Base-by-base conservation (phyloP, 176 grass and related monocot species). In the Eragrostis nindensis region DNA sequence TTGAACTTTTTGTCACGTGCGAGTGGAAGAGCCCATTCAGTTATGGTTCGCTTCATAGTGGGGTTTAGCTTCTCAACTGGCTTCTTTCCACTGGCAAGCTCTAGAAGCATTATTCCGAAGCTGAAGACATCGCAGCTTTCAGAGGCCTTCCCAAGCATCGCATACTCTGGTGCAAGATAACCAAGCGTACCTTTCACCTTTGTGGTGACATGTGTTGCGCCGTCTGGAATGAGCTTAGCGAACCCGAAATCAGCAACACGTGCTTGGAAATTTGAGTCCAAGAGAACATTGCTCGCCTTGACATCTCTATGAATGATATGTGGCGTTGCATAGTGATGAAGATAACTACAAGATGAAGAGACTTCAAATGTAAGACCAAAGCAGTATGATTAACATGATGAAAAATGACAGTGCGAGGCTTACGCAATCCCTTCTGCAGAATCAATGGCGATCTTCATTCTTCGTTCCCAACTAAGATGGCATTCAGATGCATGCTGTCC, bases 101-200 rank as follows among this genome's bases (percentile, higher is more conserved):
- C 94, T 57, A 97, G 70, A 43, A 97, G 80, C 64, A 97, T 73
- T 24, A 97, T 78, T 43, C 94, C 94, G 0, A 94, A 94, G 75
- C 94, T 97, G 64, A 88, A 97, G 47, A 97, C 85, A 0, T 97
- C 94, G 0, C 94, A 97, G 68, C 92, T 92, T 87, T 94, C 94
- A 42, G 82, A 86, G 73, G 87, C 94, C 80, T 97, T 90, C 9
- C 94, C 94, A 6, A 97, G 73, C 94, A 97, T 97, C 3, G 94
- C 94, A 25, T 97, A 97, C 80, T 97, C 94, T 0, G 94, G 94
- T 71, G 94, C 94, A 8, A 97, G 92, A 69, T 97, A 97, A 19
- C 94, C 94, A 0, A 97, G 87, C 4, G 94, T 97, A n/a, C 94
- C 94, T 86, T 97, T 94, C 62, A 97, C 94, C 66, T 81, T 97